Evolutionary conservation across 768 basidiomycete genomes (phyloP), one percentile per base, ranked within the genome.

Genomic region (Leucosporidium creatinivorum): DNA sequence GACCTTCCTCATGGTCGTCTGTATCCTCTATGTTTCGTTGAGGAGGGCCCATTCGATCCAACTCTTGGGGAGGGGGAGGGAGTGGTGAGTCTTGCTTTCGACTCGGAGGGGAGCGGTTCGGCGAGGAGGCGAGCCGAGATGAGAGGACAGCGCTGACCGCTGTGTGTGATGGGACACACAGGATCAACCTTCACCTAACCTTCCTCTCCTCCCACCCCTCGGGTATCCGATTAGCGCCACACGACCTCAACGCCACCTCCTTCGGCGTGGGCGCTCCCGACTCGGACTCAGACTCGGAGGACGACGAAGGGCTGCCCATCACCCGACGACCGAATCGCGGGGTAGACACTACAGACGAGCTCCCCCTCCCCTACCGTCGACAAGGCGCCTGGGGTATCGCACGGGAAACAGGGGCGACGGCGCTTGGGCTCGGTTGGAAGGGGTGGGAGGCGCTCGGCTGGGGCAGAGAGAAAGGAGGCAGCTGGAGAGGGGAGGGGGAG

Each of bases 1-100:
- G 9, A 55, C 50, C 31, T 62, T 49, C 58, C 21, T 63, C 26
- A 13, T 44, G 21, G 58, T 71, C 51, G 8, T 31, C 49, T 59
- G 61, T 19, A 31, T 68, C 25, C 36, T 68, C 7, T 69, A 68
- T 56, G 36, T 72, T 30, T 69, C 65, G 18, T 64, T 72, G 58
- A 25, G 70, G 0, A 51, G 59, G 18, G 47, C 26, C 8, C 50
- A 50, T 3, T 36, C 65, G 5, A 31, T 66, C 8, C 63, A 65
- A 25, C 31, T 65, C 19, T 68, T 56, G 30, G 28, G 61, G 4
- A 31, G 54, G 12, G 50, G 23, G 1, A 62, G 15, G 5, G 26
- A 49, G 9, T 61, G 39, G 69, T 71, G 17, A 63, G 63, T 39
- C 55, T 17, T 6, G 36, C 48, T 13, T 36, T 36, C n/a, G n/a